Evolutionary conservation across 2,329 filamentous ascomycete genomes (phyloP).

Genomic region (Sporothrix luriei): DNA sequence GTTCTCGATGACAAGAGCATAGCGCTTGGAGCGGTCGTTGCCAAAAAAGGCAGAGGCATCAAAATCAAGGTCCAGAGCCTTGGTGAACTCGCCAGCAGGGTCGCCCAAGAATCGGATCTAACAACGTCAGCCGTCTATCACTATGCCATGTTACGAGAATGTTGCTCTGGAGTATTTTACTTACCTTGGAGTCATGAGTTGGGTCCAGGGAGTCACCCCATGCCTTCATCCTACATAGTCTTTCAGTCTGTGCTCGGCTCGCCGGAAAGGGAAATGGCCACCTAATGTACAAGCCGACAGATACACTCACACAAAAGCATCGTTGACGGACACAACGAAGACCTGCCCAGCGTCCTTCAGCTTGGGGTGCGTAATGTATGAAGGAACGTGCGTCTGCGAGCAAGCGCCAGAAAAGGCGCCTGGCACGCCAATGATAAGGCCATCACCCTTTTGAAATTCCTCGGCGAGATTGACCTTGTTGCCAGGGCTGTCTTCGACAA

Average conservation of each 20-base stretch:
- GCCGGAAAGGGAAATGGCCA: neutral
- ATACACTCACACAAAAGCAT: slow-evolving; percentile 82
- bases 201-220: slow-evolving; percentile 82
- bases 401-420: slow-evolving; percentile 69
- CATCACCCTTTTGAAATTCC: slow-evolving; percentile 71
- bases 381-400: slow-evolving; percentile 73
- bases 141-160: neutral
- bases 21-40: slow-evolving; percentile 80
- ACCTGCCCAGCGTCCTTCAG: slow-evolving; percentile 80
- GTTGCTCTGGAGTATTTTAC: neutral
- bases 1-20: slow-evolving; percentile 78
- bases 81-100: slow-evolving; percentile 76
- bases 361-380: slow-evolving; percentile 78
- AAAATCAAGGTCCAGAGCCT: slow-evolving; percentile 80
- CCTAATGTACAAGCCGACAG: neutral
- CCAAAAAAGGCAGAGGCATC: slow-evolving; percentile 81
- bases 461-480: slow-evolving; percentile 87
- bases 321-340: slow-evolving; percentile 91
- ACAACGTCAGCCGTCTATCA: slow-evolving; percentile 9
- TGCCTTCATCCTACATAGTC: slow-evolving; percentile 73
- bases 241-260: neutral
- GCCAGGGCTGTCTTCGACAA: slow-evolving; percentile 83
- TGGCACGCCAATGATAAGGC: slow-evolving; percentile 82
- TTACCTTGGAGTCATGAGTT: slow-evolving; percentile 71
- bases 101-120: slow-evolving; percentile 92